These are phyloP conservation scores for Talaromyces funiculosus DNA, from an alignment of 2,329 filamentous ascomycete genomes.

Conservation along the genomic window DNA sequence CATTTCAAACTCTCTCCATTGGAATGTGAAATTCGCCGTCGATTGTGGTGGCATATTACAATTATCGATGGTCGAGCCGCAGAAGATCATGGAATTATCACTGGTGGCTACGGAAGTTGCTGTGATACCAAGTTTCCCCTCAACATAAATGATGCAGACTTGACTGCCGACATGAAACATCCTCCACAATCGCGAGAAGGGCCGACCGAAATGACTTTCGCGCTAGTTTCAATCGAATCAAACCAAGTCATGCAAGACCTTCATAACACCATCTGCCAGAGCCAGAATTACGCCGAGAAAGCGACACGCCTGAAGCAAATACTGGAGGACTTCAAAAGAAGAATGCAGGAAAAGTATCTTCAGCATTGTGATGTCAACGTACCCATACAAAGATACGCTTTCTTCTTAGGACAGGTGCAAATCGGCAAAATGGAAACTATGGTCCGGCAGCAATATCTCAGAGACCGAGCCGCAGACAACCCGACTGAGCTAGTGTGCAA, in stretches of 20 bases:
- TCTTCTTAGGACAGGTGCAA: neutral
- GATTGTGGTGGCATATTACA: conserved; percentile 54
- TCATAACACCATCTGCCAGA: neutral
- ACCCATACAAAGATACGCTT: neutral
- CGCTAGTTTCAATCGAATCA: neutral
- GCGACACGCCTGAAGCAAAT: neutral
- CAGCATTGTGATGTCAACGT: neutral
- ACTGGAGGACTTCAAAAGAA: neutral
- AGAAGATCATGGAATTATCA: conserved; percentile 54
- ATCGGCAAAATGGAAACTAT: neutral
- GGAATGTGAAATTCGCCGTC: conserved; percentile 54
- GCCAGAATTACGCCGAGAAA: neutral
- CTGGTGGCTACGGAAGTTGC: conserved; percentile 39
- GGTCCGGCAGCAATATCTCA: neutral
- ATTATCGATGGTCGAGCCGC: conserved; percentile 42
- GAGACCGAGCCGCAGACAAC: neutral
- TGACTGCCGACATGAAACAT: conserved; percentile 10
- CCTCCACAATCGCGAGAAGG: neutral
- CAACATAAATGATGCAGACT: conserved; percentile 2
- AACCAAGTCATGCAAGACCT: neutral
- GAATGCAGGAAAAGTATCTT: neutral
- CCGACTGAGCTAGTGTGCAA: neutral
- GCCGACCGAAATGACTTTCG: neutral
- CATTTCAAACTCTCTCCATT: conserved; percentile 50
- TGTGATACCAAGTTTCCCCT: conserved; percentile 33